phyloP scores from a whole-genome alignment of 2,329 filamentous ascomycete species.

The Periconia macrospinosa region DNA sequence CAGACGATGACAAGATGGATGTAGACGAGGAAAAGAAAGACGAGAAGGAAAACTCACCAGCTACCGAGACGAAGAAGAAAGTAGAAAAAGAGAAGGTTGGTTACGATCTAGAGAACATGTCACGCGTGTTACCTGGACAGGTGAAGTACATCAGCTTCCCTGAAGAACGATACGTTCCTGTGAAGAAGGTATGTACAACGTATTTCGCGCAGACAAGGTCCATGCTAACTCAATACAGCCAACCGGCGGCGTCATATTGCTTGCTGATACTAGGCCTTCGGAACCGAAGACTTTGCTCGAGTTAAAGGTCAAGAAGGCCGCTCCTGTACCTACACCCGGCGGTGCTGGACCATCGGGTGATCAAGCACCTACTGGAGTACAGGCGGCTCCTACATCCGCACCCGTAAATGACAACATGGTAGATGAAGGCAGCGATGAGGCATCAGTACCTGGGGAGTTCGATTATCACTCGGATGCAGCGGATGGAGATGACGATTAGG shows the following conservation, averaged over 20 bases:
- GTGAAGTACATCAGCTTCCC: slow-evolving; percentile 96
- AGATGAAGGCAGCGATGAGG: slow-evolving; percentile 82
- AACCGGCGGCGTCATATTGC: slow-evolving; percentile 89
- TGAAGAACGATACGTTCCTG: slow-evolving; percentile 86
- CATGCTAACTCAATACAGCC: slow-evolving; percentile 58
- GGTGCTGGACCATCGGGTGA: slow-evolving; percentile 42
- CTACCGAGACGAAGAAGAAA: slow-evolving; percentile 76
- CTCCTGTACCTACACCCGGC: slow-evolving; percentile 50
- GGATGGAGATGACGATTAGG: slow-evolving; percentile 39
- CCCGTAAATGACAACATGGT: slow-evolving; percentile 67
- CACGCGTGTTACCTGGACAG: slow-evolving; percentile 85
- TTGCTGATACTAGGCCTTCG: slow-evolving; percentile 78
- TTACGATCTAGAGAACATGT: slow-evolving; percentile 97
- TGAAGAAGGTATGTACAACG: slow-evolving; percentile 71
- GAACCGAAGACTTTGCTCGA: slow-evolving; percentile 82
- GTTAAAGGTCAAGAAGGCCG: slow-evolving; percentile 83
- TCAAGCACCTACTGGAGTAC: slow-evolving; percentile 54
- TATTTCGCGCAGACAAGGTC: slow-evolving; percentile 8
- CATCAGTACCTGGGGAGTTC: slow-evolving; percentile 70
- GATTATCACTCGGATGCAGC: slow-evolving; percentile 73
- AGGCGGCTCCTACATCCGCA: slow-evolving; percentile 69
- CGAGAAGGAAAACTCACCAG: slow-evolving; percentile 53
- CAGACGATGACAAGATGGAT: slow-evolving; percentile 84
- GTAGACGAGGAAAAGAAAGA: slow-evolving; percentile 55
- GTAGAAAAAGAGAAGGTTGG: slow-evolving; percentile 94